Conservation (phyloP, 2,329 filamentous ascomycete genomes). For the Trichoderma koningii region DNA sequence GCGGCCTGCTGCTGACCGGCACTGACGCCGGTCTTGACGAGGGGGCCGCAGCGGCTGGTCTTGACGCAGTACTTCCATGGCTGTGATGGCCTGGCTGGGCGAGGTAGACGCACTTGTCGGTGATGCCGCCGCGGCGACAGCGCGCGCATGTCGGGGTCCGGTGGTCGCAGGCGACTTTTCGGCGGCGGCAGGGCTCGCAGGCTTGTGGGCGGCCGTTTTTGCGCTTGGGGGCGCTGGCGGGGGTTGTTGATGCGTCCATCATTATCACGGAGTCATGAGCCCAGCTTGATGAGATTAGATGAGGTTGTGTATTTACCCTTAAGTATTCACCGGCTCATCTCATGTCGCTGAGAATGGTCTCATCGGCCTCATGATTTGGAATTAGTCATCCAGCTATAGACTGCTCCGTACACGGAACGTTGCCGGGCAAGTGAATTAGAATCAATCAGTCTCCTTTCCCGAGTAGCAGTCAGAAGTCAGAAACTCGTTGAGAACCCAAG, state of each 20-base stretch:
- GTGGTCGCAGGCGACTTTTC: slow-evolving; percentile 26
- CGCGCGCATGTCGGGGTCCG: slow-evolving; percentile 23
- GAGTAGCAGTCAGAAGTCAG: no score
- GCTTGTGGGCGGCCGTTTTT: slow-evolving; percentile 20
- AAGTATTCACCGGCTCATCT: background rate
- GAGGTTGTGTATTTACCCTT: background rate
- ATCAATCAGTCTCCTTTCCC: no score
- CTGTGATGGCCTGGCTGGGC: background rate
- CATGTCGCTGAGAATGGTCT: background rate
- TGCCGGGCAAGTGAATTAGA: no score
- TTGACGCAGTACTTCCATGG: background rate
- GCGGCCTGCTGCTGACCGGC: background rate
- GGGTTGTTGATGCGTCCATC: background rate
- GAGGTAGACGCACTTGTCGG: slow-evolving; percentile 24
- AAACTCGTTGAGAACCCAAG: no score
- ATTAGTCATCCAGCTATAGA: background rate
- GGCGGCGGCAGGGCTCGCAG: slow-evolving; percentile 23
- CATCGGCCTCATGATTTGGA: background rate
- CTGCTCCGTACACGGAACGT: no score
- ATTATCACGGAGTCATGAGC: background rate
- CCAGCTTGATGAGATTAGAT: background rate
- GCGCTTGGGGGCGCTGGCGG: slow-evolving; percentile 13
- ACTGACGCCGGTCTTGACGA: background rate
- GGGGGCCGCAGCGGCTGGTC: background rate
- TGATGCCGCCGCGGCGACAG: slow-evolving; percentile 21